Base-by-base conservation (phyloP, 1,139 yeast species). In the Entelexis sorbosivorans region DNA sequence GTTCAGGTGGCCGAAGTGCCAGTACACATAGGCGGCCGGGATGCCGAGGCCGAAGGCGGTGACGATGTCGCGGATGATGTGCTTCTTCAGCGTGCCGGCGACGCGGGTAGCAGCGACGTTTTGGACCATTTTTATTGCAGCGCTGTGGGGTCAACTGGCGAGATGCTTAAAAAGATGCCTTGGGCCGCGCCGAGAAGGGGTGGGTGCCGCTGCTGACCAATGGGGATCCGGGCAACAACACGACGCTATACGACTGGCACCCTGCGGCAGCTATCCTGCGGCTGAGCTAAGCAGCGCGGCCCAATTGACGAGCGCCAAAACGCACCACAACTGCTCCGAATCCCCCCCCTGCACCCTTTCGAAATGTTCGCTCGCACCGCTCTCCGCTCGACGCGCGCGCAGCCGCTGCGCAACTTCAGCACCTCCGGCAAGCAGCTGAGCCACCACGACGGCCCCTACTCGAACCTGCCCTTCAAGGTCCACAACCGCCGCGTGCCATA, bases 391-490 rank as follows among this genome's bases (percentile, higher is more conserved):
- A 50, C 56, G 51, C 59, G 53, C 38, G 38, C 31, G 54, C 55
- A 38, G 48, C 24, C 47, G 11, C 14, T 48, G 49, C 67, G 72
- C 61, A 56, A 61, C 51, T 68, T 71, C 60, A 64, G 72, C 49
- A 56, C 70, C 51, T 58, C 71, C 29, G 56, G 58, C 45, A 63
- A 62, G 50, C 61, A 66, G 49, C 53, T 58, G 51, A 74, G 66
- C 54, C 78, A 72, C 67, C 81, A 84, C 67, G 84, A 79, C 67
- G 97, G 97, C 64, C 80, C 81, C 49, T 89, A 91, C 81, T 75
- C 83, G 66, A 91, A 91, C 78, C 66, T 91, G 60, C 98, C 98
- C 60, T 91, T 89, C 80, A 79, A 80, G 75, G 93, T 91, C 59
- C 87, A 86, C 76, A 75, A 80, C 77, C 86, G 95, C 78, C 84